These are phyloP conservation scores for Colletotrichum sp. DNA, from an alignment of 2,329 filamentous ascomycete species.

Conservation along the genomic window DNA sequence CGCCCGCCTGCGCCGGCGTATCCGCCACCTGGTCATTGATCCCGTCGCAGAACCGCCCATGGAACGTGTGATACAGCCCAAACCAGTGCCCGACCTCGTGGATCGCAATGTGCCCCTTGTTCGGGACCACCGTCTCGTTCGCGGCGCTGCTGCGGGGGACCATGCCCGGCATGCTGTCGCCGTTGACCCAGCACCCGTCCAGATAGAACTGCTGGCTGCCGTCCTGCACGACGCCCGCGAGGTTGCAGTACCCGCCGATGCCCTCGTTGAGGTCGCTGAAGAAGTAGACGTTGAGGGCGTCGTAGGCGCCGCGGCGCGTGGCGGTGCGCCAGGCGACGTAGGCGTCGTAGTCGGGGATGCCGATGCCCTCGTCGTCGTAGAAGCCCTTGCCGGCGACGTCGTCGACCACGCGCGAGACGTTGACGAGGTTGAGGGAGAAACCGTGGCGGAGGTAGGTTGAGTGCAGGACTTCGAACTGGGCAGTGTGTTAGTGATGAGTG, in stretches of 20 bases:
- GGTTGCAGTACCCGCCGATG: conserved; percentile 33
- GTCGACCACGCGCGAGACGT: conserved; percentile 14
- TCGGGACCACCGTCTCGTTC: conserved; percentile 21
- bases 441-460: conserved; percentile 11
- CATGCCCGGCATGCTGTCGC: conserved; percentile 41
- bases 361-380: background rate
- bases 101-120: conserved; percentile 30
- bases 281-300: conserved; percentile 50
- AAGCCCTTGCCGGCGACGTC: conserved; percentile 7
- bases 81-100: conserved; percentile 57
- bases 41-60: conserved; percentile 38
- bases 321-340: conserved; percentile 22
- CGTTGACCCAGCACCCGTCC: conserved; percentile 45
- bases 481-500: background rate
- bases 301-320: conserved; percentile 51
- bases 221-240: conserved; percentile 38
- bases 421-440: conserved; percentile 9
- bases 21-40: conserved; percentile 44
- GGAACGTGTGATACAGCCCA: conserved; percentile 52
- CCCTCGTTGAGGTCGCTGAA: conserved; percentile 24
- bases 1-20: conserved; percentile 41
- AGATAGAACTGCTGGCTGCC: conserved; percentile 38
- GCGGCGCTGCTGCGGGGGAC: conserved; percentile 30
- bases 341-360: conserved; percentile 6
- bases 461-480: conserved; percentile 9